Base-by-base conservation (phyloP, 768 basidiomycete genomes). In the Rhizopogon salebrosus region DNA sequence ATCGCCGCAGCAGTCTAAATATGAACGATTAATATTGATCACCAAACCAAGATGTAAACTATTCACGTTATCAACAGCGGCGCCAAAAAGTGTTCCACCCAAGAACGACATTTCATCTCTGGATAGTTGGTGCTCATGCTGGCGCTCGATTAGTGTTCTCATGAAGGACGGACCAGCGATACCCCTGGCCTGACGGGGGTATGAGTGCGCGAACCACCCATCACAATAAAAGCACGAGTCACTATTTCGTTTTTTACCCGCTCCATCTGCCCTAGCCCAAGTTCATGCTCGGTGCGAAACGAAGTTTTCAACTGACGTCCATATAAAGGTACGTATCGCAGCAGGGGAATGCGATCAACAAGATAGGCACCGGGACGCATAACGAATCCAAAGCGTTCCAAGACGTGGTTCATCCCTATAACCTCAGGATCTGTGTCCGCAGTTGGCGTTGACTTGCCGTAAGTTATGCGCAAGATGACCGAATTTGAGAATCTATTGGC, bases 71-170 rank as follows among this genome's bases (percentile, higher is more conserved):
- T 80, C 80, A 1, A 75, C 74, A 4, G 80, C 81, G 13, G 81
- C 81, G 34, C 80, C 81, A 56, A 82, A 83, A 70, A 83, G 75
- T 31, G 74, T 74, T 0, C 81, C 81, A 1, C 75, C 79, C 16
- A 83, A 70, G 60, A 80, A 83, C 0, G 80, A 74, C 1, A 73
- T 71, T 56, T 83, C 80, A 52, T 74, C 66, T 53, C 77, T 71
- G 4, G 77, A 71, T 5, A 82, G 70, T 10, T 72, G 75, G 24
- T 78, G 71, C 54, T 78, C 74, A 0, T 60, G 56, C 55, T 79
- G 78, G 9, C 72, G 72, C 53, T 80, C 77, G 4, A 82, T 60
- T 27, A 82, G 71, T 54, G 78, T 77, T 59, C 73, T 75, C 1
- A 74, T 79, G 55, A 83, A 83, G 14, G 75, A 60, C 7, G 37